Evolutionary conservation across 2,329 filamentous ascomycete species (phyloP).

Genomic region (Penicillium sp.): DNA sequence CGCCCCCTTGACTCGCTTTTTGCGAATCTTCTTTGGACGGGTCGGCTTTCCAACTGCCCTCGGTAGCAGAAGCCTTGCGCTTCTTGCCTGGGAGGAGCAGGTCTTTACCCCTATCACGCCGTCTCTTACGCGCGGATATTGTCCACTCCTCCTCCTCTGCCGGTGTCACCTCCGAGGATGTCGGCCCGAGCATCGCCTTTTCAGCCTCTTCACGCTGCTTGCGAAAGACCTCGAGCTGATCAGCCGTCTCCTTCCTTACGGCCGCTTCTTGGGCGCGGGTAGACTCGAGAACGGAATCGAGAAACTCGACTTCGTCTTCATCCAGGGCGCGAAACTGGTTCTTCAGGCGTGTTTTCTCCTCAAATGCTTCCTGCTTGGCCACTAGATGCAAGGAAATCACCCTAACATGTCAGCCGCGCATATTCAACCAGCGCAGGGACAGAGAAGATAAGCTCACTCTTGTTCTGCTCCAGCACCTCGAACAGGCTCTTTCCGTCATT

Average conservation of each 20-base stretch:
- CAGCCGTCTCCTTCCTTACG: conserved; percentile 54
- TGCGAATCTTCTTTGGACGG: conserved; percentile 2
- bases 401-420: conserved; percentile 40
- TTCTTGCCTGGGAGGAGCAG: conserved; percentile 39
- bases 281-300: conserved; percentile 54
- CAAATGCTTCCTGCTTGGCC: conserved; percentile 50
- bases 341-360: conserved; percentile 47
- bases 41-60: conserved; percentile 10
- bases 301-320: conserved; percentile 49
- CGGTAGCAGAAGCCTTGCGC: conserved; percentile 37
- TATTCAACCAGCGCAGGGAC: background rate
- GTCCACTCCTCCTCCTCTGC: conserved; percentile 47
- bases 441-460: conserved; percentile 39
- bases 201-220: conserved; percentile 57
- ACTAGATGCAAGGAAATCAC: conserved; percentile 29
- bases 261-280: conserved; percentile 53
- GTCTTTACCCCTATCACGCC: conserved; percentile 46
- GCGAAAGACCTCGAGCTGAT: conserved; percentile 56
- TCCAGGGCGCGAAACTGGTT: conserved; percentile 50
- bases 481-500: conserved; percentile 47
- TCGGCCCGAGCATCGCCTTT: conserved; percentile 42
- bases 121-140: conserved; percentile 48
- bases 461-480: conserved; percentile 47
- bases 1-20: conserved; percentile 8
- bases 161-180: conserved; percentile 29